Evolutionary conservation across 2,329 filamentous ascomycete species (phyloP), one percentile per base, ranked within the genome.

Genomic region (Xylariaceae sp.): DNA sequence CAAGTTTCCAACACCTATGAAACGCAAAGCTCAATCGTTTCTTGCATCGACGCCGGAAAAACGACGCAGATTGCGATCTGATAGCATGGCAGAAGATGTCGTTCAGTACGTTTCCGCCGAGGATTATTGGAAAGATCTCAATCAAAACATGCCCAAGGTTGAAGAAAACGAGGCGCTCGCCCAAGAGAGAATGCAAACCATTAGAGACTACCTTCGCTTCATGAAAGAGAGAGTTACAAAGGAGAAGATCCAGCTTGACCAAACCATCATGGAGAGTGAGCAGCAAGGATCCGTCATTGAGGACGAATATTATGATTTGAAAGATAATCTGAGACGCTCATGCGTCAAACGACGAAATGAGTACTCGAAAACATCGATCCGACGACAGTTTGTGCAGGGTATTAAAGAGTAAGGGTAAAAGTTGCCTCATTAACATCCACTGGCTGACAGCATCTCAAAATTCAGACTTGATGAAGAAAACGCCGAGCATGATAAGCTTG

Each of bases 301-400:
- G 17, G 39, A 46, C 33, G 56, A 75, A 3, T 71, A 68, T 45
- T 51, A 52, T 10, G 57, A 69, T 32, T 54, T 48, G 3, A n/a
- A 53, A 14, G 19, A 38, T 12, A n/a, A 42, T 4, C n/a, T 57
- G 3, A 10, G 39, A 0, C 56, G 62, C 6, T 39, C 63, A 3
- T 74, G 81, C 52, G 80, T 85, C 47, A 64, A 67, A 6, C 73
- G 70, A 9, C 70, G 82, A 17, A 86, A 85, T 43, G 60, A 73
- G 0, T 81, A 78, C 48, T 75, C 78, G 0, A 74, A 73, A 42
- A 57, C 58, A 0, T 71, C 71, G 0, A 83, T 85, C 22, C 75
- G 76, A 53, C 60, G 68, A 10, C 78, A 85, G 44, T 85, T 82
- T 59, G 78, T 77, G 1, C 66, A 71, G 19, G 81, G 81, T 0